Conservation (phyloP, 179 eudicot species). For the Carnegiea gigantea region DNA sequence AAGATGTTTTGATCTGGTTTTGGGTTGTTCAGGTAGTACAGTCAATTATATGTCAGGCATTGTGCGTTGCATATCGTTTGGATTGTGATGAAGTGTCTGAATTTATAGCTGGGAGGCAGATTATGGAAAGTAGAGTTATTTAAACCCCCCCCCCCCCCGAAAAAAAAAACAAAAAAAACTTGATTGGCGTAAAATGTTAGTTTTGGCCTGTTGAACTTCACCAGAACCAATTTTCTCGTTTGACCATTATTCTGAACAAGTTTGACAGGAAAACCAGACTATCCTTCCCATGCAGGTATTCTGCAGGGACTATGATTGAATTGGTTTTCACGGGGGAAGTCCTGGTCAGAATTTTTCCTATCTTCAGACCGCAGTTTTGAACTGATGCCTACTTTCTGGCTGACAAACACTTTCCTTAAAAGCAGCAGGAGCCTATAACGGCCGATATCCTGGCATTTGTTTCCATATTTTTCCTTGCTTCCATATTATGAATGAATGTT, state of each 20-base stretch:
- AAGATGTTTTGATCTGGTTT: too few species aligned
- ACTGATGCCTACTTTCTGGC: not conserved
- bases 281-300: not conserved
- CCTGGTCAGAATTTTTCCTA: not conserved
- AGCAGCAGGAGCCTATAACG: not conserved
- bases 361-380: not conserved
- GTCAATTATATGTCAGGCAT: not conserved
- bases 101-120: not conserved
- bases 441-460: not conserved
- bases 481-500: not conserved
- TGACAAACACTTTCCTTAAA: not conserved
- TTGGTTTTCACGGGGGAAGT: not conserved
- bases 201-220: not conserved
- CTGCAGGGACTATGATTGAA: not conserved
- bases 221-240: too few species aligned
- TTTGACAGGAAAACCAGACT: not conserved
- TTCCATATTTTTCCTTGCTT: not conserved
- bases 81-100: not conserved
- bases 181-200: not conserved
- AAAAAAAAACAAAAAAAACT: too few species aligned
- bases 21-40: too few species aligned
- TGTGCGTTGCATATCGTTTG: not conserved
- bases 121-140: not conserved
- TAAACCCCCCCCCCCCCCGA: not conserved
- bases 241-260: not conserved